A percentile compares a stretch with the other conserved stretches of the same genome.
phyloP scores from a whole-genome alignment of 495 filamentous ascomycete species.

The Penicillium cataractarum region DNA sequence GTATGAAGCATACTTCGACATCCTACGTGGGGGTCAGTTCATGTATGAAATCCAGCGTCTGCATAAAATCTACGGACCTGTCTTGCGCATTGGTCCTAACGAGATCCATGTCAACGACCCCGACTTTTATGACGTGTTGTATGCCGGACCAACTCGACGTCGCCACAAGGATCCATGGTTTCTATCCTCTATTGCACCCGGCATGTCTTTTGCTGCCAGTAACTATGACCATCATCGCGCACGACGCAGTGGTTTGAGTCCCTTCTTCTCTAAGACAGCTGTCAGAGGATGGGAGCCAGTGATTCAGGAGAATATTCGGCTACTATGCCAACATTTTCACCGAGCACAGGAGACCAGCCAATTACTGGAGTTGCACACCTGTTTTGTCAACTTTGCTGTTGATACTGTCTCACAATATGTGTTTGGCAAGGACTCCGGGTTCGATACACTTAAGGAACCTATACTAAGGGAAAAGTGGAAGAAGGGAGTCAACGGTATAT shows the following conservation, averaged over 20 bases:
- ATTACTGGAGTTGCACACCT: neutral
- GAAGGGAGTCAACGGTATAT: neutral
- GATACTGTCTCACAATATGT: neutral
- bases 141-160: neutral
- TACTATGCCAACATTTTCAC: neutral
- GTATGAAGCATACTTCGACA: conserved; percentile 2
- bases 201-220: neutral
- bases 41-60: neutral
- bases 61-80: neutral
- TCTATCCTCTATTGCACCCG: neutral
- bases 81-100: neutral
- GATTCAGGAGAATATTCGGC: neutral
- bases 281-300: conserved; percentile 1
- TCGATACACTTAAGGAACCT: neutral
- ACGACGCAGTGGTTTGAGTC: neutral
- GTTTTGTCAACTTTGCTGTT: neutral
- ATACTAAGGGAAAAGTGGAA: neutral
- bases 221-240: neutral
- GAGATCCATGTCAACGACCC: neutral
- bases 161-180: neutral
- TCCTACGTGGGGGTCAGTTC: neutral
- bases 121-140: neutral
- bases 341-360: neutral
- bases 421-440: neutral
- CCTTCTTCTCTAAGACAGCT: neutral